phyloP scores from a whole-genome alignment of 495 filamentous ascomycete genomes.

The Neurospora sp. region DNA sequence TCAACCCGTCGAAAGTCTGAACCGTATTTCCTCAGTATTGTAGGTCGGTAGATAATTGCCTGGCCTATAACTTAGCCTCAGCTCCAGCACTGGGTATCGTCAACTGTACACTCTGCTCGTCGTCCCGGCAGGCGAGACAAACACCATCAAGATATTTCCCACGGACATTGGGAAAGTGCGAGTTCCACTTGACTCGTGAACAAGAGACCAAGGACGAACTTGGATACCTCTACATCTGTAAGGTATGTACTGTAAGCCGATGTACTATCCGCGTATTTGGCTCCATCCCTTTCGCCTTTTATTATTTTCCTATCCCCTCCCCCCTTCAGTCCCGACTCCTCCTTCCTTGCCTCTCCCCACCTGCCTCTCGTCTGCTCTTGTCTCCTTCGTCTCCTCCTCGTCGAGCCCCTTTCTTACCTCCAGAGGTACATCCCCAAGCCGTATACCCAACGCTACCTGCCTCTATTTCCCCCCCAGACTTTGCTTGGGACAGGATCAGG shows the following conservation, averaged over 20 bases:
- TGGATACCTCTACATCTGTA: neutral
- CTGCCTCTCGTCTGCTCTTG: neutral
- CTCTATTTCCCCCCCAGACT: neutral
- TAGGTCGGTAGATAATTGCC: neutral
- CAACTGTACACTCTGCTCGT: neutral
- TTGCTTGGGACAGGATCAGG: neutral
- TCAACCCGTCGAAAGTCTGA: neutral
- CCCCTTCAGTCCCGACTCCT: neutral
- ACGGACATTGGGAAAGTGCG: neutral
- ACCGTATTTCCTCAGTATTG: neutral
- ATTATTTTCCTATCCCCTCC: neutral
- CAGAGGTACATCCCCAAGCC: neutral
- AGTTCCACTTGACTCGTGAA: neutral
- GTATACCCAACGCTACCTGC: neutral
- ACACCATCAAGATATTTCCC: neutral
- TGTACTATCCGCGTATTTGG: neutral
- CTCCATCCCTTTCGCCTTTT: neutral
- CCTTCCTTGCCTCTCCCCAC: neutral
- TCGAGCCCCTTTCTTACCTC: neutral
- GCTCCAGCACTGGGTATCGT: neutral
- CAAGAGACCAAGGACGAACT: neutral
- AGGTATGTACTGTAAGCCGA: neutral
- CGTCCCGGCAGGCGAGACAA: neutral
- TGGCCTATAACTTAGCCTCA: neutral
- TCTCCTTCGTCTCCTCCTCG: neutral